Evolutionary conservation across 2,329 filamentous ascomycete species (phyloP).

Genomic region (Fusarium chlamydosporum): DNA sequence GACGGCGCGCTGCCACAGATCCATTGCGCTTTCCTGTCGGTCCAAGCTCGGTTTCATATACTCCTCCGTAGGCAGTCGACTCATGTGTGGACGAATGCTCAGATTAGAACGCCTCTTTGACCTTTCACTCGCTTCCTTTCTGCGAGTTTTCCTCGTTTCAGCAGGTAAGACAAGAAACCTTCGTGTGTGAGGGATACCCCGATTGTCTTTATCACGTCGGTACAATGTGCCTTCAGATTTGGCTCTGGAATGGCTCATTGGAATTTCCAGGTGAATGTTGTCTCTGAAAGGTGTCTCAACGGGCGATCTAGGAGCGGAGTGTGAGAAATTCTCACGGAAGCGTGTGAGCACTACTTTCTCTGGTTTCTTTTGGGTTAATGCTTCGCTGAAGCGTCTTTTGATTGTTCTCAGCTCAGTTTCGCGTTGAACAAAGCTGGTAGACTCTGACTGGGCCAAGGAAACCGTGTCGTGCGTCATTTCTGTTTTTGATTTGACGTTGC

Average conservation of each 20-base stretch:
- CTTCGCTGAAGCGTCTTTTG: conserved; percentile 59
- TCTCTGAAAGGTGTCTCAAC: conserved; percentile 53
- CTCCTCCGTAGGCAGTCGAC: conserved; percentile 19
- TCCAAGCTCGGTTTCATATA: conserved; percentile 26
- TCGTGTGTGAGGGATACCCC: background rate
- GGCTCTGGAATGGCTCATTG: conserved; percentile 50
- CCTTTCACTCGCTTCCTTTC: conserved; percentile 18
- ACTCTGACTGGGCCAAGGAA: conserved; percentile 53
- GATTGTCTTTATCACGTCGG: background rate
- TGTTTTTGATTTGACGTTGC: background rate
- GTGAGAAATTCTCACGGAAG: conserved; percentile 59
- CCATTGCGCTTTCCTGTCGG: conserved; percentile 45
- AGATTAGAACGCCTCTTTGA: conserved; percentile 38
- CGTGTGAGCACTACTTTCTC: conserved; percentile 54
- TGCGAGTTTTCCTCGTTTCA: background rate
- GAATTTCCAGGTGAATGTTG: conserved; percentile 55
- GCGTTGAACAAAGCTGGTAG: conserved; percentile 56
- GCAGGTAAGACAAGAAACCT: background rate
- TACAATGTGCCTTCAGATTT: conserved; percentile 21
- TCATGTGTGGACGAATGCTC: conserved; percentile 36
- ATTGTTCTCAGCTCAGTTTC: conserved; percentile 59
- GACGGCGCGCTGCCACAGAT: conserved; percentile 51
- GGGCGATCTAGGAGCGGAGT: conserved; percentile 13
- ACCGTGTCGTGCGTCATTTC: background rate
- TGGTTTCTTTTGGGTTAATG: conserved; percentile 51